A percentile compares a stretch with the other conserved stretches of the same genome.
Evolutionary conservation across 805 yeast genomes (phyloP).

Genomic region (Brettanomyces anomalus): DNA sequence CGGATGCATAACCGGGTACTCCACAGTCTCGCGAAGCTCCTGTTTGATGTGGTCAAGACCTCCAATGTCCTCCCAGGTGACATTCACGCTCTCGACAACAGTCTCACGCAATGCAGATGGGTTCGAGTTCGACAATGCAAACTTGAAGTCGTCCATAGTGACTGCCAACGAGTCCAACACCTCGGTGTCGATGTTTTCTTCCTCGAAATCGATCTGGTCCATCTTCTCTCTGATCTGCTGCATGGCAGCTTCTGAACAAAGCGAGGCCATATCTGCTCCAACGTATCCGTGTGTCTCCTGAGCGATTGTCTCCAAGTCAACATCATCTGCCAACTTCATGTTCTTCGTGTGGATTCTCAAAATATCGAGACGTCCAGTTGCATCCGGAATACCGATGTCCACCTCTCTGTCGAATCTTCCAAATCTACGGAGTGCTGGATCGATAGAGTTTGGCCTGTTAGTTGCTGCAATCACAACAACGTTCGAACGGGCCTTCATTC

Average conservation of each 20-base stretch:
- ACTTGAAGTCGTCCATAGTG: slow-evolving; percentile 97
- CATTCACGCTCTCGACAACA: slow-evolving; percentile 96
- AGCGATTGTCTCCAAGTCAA: slow-evolving; percentile 91
- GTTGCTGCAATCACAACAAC: slow-evolving; percentile 98
- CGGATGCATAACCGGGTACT: slow-evolving; percentile 97
- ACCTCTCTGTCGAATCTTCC: slow-evolving; percentile 85
- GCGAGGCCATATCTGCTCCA: slow-evolving; percentile 97
- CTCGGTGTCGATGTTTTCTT: slow-evolving; percentile 96
- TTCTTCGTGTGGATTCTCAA: slow-evolving; percentile 96
- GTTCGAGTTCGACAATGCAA: slow-evolving; percentile 94
- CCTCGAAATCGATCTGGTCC: slow-evolving; percentile 94
- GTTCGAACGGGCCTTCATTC: slow-evolving; percentile 99
- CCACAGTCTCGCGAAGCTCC: slow-evolving; percentile 97
- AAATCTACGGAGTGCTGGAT: slow-evolving; percentile 77
- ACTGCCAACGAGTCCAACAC: slow-evolving; percentile 93
- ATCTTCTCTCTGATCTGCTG: slow-evolving; percentile 99
- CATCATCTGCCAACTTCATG: slow-evolving; percentile 94
- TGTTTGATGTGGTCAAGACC: slow-evolving; percentile 94
- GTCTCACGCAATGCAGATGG: slow-evolving; percentile 99
- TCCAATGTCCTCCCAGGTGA: slow-evolving; percentile 99
- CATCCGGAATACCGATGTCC: slow-evolving; percentile 92
- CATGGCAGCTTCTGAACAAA: slow-evolving; percentile 99
- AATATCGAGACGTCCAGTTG: slow-evolving; percentile 95
- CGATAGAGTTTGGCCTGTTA: slow-evolving; percentile 78
- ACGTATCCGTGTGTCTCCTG: slow-evolving; percentile 98